These are phyloP conservation scores for Scopulariopsis brevicaulis DNA, from an alignment of 2,329 filamentous ascomycete species.

Conservation along the genomic window DNA sequence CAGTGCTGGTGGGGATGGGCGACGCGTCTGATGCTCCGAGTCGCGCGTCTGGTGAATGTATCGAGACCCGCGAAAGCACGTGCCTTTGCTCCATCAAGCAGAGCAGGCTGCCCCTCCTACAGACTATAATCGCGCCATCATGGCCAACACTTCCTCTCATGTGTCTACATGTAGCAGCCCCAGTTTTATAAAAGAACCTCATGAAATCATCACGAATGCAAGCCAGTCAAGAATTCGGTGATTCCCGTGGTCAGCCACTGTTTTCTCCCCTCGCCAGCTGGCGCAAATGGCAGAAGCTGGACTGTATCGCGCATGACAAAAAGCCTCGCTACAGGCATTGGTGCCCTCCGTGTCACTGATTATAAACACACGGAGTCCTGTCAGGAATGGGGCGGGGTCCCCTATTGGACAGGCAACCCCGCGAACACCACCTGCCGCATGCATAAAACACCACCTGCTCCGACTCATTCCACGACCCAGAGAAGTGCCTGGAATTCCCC, in stretches of 20 bases:
- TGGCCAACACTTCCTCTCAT: not conserved
- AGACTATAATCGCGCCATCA: not conserved
- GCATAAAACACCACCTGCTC: not conserved
- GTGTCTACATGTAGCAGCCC: too few species aligned
- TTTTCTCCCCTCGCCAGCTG: not conserved
- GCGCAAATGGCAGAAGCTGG: not conserved
- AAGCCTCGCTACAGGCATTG: not conserved
- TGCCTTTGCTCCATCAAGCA: not conserved
- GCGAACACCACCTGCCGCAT: not conserved
- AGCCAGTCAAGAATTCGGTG: not conserved
- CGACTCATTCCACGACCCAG: not conserved
- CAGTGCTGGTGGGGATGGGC: not conserved
- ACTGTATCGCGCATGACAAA: not conserved
- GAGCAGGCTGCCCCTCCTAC: not conserved
- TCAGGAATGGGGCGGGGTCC: not conserved
- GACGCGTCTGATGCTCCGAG: not conserved
- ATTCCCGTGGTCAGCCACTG: not conserved
- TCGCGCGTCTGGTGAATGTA: not conserved
- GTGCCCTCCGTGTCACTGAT: not conserved
- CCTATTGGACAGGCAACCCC: not conserved
- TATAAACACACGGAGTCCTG: not conserved
- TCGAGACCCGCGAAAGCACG: not conserved
- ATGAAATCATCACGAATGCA: not conserved
- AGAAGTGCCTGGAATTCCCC: not conserved
- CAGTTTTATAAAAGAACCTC: not conserved